A percentile compares a stretch with the other conserved stretches of the same genome.
Conservation (phyloP, 768 basidiomycete genomes). For the Rhodocollybia butyracea region DNA sequence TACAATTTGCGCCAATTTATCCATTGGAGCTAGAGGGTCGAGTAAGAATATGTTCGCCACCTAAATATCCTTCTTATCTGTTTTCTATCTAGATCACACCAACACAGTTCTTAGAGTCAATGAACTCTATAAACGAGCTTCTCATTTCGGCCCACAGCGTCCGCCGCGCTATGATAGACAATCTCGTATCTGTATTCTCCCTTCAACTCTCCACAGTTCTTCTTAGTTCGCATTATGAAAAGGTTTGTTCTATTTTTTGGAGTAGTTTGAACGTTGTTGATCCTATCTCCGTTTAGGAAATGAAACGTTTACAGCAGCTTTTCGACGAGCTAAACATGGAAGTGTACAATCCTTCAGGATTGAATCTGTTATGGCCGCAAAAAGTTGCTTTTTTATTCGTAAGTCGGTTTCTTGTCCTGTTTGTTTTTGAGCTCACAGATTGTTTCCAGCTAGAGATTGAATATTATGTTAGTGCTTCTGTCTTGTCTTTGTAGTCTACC, state of each 20-base stretch:
- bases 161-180: constrained; percentile 67
- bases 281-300: constrained; percentile 55
- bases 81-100: constrained; percentile 68
- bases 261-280: not conserved
- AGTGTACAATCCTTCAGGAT: constrained; percentile 80
- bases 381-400: constrained; percentile 90
- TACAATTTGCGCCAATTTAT: constrained; percentile 87
- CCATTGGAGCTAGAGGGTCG: constrained; percentile 92
- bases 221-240: constrained; percentile 73
- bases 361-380: constrained; percentile 85
- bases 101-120: constrained; percentile 84
- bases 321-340: constrained; percentile 69
- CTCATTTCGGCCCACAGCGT: constrained; percentile 86
- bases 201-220: constrained; percentile 78
- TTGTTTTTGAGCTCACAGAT: not conserved
- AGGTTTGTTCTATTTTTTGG: constrained; percentile 39
- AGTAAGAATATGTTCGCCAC: constrained; percentile 41
- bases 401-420: constrained; percentile 33
- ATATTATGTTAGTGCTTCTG: constrained; percentile 69
- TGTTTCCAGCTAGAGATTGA: constrained; percentile 88
- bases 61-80: not conserved
- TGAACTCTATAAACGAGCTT: constrained; percentile 86
- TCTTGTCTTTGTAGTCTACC: not conserved
- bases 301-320: constrained; percentile 58
- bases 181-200: constrained; percentile 71